Evolutionary conservation across 192 early-diverging fungal species (phyloP), one percentile per base, ranked within the genome.

Genomic region (Gonapodya sp.): DNA sequence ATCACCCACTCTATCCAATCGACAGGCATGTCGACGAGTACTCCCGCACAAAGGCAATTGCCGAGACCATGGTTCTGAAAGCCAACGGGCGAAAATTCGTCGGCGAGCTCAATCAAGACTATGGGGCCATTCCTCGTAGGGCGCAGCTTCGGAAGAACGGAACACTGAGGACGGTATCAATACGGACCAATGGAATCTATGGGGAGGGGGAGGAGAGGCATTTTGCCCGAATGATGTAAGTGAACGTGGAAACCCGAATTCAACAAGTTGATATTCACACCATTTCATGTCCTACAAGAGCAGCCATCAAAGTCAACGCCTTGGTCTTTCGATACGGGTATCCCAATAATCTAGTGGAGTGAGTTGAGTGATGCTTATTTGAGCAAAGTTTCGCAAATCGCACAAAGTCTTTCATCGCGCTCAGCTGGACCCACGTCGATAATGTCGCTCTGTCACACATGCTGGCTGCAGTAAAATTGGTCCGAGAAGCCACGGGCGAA

Each of bases 151-250:
- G n/a, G n/a, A n/a, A n/a, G n/a, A n/a, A n/a, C n/a, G n/a, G n/a
- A n/a, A n/a, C n/a, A 2, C 32, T 75, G 1, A 2, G 16, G 1
- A 73, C 80, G 2, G 36, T 8, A 16, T 36, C 80, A 31, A 73
- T 81, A 30, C 80, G 80, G 24, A 8, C 46, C 1, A 74, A 64
- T 34, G 80, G 36, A 8, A 81, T 81, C 16, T 81, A 81, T 81
- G 80, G 80, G 16, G 80, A 75, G 37, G 31, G 37, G 18, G 80
- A 46, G 73, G 31, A 64, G 37, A 2, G 31, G 8, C 32, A 77
- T 24, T 81, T 81, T 34, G 8, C 2, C 8, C 75, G 75, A 8
- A 77, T 77, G 8, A 8, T 77, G 75, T 18, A 33, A 64, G 46
- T 64, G 46, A 16, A n/a, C n/a, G 46, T 24, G 24, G 46, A 16